Conservation (phyloP, 768 basidiomycete species). For the Lepiota subincarnata region DNA sequence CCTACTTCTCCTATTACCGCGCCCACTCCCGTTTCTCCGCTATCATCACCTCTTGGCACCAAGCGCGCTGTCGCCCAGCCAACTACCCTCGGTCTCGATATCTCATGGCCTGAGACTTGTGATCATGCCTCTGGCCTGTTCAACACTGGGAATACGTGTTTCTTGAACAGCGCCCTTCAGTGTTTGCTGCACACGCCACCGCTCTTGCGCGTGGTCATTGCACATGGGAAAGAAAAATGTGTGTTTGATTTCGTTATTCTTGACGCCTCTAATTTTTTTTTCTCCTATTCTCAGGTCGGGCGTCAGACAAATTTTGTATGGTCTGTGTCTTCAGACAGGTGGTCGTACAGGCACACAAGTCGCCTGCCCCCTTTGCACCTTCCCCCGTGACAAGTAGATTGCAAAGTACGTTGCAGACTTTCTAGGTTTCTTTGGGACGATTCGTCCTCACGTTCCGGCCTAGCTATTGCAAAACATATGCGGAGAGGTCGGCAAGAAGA, state of each 20-base stretch:
- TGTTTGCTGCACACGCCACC: slow-evolving; percentile 92
- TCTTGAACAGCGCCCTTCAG: slow-evolving; percentile 92
- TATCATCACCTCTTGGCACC: slow-evolving; percentile 20
- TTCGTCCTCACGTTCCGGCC: slow-evolving; percentile 12
- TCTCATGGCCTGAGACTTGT: slow-evolving; percentile 53
- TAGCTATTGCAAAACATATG: slow-evolving; percentile 91
- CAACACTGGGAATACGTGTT: slow-evolving; percentile 94
- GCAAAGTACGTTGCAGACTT: slow-evolving; percentile 45
- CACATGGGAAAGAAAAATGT: slow-evolving; percentile 59
- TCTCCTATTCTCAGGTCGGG: slow-evolving; percentile 27
- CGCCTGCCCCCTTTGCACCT: slow-evolving; percentile 55
- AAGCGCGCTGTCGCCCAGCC: slow-evolving; percentile 21
- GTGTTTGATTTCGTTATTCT: slow-evolving; percentile 25
- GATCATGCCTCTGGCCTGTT: slow-evolving; percentile 60
- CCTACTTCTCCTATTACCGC: slow-evolving; percentile 11
- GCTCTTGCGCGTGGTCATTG: slow-evolving; percentile 57
- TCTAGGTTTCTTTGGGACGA: background rate
- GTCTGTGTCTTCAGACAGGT: slow-evolving; percentile 63
- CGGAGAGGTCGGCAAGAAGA: slow-evolving; percentile 93
- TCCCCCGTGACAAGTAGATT: slow-evolving; percentile 61
- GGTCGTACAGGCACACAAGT: slow-evolving; percentile 47
- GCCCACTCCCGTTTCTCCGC: slow-evolving; percentile 20
- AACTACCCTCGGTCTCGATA: slow-evolving; percentile 48
- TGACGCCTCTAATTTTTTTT: slow-evolving; percentile 5
- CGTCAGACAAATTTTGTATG: slow-evolving; percentile 71